Conservation (phyloP, 1,284 basidiomycete genomes). For the Bjerkandera adusta region DNA sequence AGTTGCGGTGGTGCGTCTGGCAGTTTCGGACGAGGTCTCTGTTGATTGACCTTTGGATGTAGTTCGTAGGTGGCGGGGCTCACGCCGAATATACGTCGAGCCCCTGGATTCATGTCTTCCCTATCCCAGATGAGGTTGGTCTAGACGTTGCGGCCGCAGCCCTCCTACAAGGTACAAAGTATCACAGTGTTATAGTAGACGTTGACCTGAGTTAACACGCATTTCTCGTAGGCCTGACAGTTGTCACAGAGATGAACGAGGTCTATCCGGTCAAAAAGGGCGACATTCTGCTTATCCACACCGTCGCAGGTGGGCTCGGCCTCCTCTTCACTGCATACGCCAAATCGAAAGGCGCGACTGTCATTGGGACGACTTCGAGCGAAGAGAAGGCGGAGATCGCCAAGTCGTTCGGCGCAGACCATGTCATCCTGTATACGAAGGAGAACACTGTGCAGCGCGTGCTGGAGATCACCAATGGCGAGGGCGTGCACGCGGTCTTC, state of each 20-base stretch:
- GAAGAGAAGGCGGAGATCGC: conserved; percentile 83
- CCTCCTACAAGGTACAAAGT: conserved; percentile 68
- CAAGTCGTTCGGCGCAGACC: conserved; percentile 77
- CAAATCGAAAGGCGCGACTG: conserved; percentile 75
- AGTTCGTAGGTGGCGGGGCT: conserved; percentile 34
- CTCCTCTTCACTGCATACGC: conserved; percentile 61
- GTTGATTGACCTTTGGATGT: background rate
- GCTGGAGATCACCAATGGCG: conserved; percentile 75
- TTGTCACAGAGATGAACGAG: conserved; percentile 78
- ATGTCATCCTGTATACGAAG: conserved; percentile 81
- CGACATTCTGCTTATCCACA: conserved; percentile 79
- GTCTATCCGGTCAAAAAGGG: conserved; percentile 80
- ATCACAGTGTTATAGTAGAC: background rate
- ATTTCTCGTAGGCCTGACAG: conserved; percentile 51
- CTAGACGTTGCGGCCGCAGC: conserved; percentile 67
- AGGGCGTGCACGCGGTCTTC: conserved; percentile 86
- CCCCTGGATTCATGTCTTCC: conserved; percentile 61
- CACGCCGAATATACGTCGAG: conserved; percentile 80
- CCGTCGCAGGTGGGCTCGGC: conserved; percentile 84
- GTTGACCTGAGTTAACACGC: background rate
- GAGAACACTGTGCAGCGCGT: conserved; percentile 73
- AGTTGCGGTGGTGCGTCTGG: conserved; percentile 37
- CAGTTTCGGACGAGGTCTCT: background rate
- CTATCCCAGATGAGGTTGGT: conserved; percentile 57
- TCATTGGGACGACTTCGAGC: conserved; percentile 94